phyloP scores from a whole-genome alignment of 805 yeast species.

The Saccharomyces paradoxus region DNA sequence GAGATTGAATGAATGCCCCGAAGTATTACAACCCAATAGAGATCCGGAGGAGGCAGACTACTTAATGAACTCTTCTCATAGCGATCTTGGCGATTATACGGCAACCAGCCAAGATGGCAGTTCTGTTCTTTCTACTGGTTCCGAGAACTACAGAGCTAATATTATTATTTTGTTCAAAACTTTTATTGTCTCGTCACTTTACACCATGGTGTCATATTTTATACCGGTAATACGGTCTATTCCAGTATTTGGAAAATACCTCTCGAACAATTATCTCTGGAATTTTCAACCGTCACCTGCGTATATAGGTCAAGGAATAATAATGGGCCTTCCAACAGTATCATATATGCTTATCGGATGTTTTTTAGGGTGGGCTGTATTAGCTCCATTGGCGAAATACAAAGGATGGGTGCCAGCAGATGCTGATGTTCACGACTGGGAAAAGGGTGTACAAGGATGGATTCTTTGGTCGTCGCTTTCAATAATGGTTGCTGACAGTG shows the following conservation, averaged over 20 bases:
- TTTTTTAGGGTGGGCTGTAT: conserved; percentile 80
- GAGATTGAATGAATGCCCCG: conserved; percentile 22
- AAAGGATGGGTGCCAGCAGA: conserved; percentile 85
- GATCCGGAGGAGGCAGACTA: conserved; percentile 4
- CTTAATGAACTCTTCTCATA: background rate
- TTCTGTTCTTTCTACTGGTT: background rate
- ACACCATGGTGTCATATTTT: conserved; percentile 66
- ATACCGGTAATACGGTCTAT: conserved; percentile 58
- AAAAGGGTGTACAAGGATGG: conserved; percentile 94
- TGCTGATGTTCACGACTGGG: conserved; percentile 72
- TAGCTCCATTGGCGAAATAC: conserved; percentile 71
- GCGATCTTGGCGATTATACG: conserved; percentile 6
- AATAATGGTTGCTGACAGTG: conserved; percentile 87
- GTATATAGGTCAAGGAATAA: conserved; percentile 93
- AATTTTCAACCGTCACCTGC: conserved; percentile 95
- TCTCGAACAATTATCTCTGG: conserved; percentile 68
- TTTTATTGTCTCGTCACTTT: conserved; percentile 59
- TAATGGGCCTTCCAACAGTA: conserved; percentile 91
- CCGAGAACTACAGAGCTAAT: conserved; percentile 41
- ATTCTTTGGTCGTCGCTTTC: conserved; percentile 88
- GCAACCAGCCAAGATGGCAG: conserved; percentile 14
- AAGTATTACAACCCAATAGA: conserved; percentile 15
- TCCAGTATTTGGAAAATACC: conserved; percentile 64
- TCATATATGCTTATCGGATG: conserved; percentile 88
- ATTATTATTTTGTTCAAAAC: conserved; percentile 52